Evolutionary conservation across 129 eudicot species (phyloP), one percentile per base, ranked within the genome.

Genomic region (Flaveria sonorensis): DNA sequence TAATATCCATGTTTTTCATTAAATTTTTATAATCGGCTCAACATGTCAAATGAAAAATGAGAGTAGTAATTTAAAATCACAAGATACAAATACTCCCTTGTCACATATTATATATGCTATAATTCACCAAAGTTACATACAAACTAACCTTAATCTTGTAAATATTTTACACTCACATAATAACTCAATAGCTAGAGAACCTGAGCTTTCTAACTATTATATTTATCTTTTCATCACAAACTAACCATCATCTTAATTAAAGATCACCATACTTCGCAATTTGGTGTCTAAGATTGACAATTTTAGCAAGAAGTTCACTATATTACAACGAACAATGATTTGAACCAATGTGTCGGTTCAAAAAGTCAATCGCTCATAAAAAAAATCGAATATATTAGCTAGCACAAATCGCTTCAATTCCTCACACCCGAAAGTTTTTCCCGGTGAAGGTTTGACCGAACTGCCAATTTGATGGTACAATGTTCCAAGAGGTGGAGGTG

Each of bases 371-470:
- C 18, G 43, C 53, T 21, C 46, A 16, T 26, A 19, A 63, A 64
- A 39, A 36, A 48, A 77, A 52, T 78, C 11, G 13, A 63, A 36
- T 16, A 30, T 3, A 63, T 30, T 21, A 28, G 60, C 19, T 21
- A 30, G 39, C 14, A 5, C 5, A 10, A n/a, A 5, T 40, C 10
- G 7, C 48, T 30, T 28, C 13, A 2, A 2, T 39, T 32, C 6
- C 8, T 78, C 68, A 92, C 71, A 92, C 90, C 39, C 97, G 81
- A 75, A 92, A 92, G 78, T 92, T 92, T 81, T 92, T 89, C 70
- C 97, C 95, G 1, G 78, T 51, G 72, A 88, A 91, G 7, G 97
- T 91, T 85, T 91, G 97, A 56, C 94, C 97, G 55, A 91, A 91
- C 75, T 89, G 95, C 97, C 97, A 92, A 76, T 80, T 71, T 8